Evolutionary conservation across 306 rosid species (phyloP).

Genomic region (Dicorynia guianensis): DNA sequence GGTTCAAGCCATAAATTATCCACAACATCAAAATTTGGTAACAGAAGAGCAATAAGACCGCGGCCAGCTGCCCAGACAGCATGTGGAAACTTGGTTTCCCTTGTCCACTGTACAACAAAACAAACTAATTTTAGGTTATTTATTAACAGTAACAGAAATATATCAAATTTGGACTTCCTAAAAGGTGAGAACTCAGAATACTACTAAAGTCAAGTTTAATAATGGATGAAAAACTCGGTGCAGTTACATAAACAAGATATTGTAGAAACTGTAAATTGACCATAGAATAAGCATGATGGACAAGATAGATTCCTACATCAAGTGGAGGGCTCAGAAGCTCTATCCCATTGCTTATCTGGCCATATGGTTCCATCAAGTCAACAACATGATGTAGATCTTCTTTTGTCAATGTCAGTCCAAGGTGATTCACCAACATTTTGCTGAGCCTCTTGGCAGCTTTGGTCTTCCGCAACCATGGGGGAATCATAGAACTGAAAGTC

Average conservation of each 20-base stretch:
- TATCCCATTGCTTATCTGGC: conserved; percentile 95
- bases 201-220: conserved; percentile 17
- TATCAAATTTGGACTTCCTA: conserved; percentile 28
- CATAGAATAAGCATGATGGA: conserved; percentile 26
- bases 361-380: conserved; percentile 97
- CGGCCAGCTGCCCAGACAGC: conserved; percentile 99
- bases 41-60: conserved; percentile 78
- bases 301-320: conserved; percentile 68
- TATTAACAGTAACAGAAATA: conserved; percentile 39
- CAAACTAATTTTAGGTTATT: conserved; percentile 30
- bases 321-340: conserved; percentile 92
- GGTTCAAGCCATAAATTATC: conserved; percentile 98
- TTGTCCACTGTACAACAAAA: conserved; percentile 78
- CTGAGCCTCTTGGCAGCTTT: conserved; percentile 57
- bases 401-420: conserved; percentile 79
- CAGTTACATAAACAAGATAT: conserved; percentile 33
- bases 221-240: conserved; percentile 37
- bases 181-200: conserved; percentile 19
- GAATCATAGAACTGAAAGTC: conserved; percentile 80
- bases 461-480: conserved; percentile 71
- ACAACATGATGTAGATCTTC: conserved; percentile 87
- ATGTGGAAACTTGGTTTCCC: conserved; percentile 89
- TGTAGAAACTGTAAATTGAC: conserved; percentile 18
- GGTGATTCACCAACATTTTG: conserved; percentile 80
- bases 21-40: conserved; percentile 89